Conservation (phyloP, 1,139 yeast genomes). For the Arxiozyma heterogenica region DNA sequence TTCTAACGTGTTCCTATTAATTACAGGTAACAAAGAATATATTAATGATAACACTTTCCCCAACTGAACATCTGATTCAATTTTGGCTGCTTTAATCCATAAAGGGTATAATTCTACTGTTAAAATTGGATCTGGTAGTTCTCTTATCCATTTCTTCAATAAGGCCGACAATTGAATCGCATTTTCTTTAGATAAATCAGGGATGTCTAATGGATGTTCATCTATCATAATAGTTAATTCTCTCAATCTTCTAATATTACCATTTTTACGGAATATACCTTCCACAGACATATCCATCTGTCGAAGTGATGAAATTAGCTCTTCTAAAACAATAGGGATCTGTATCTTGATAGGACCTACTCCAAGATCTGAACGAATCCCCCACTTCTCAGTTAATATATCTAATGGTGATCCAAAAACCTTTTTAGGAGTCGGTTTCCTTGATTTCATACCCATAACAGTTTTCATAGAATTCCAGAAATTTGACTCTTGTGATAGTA, state of each 20-base stretch:
- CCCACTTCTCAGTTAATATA: conserved; percentile 62
- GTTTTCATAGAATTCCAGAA: conserved; percentile 70
- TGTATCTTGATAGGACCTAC: conserved; percentile 74
- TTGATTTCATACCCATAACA: conserved; percentile 30
- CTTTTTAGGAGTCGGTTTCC: conserved; percentile 19
- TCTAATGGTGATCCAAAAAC: conserved; percentile 81
- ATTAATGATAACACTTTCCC: conserved; percentile 58
- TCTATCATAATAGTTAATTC: conserved; percentile 72
- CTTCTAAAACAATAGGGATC: conserved; percentile 84
- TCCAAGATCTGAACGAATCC: conserved; percentile 80
- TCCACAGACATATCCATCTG: conserved; percentile 95
- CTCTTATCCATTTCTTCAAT: conserved; percentile 84
- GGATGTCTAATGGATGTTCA: conserved; percentile 59
- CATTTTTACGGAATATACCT: conserved; percentile 93
- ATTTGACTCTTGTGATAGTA: conserved; percentile 8
- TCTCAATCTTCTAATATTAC: conserved; percentile 77
- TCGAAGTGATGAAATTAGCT: conserved; percentile 69
- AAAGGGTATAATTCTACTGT: conserved; percentile 67
- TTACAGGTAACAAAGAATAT: conserved; percentile 72
- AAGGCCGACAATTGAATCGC: conserved; percentile 93
- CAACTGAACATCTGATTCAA: conserved; percentile 40
- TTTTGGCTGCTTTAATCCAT: conserved; percentile 71
- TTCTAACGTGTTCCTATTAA: conserved; percentile 79
- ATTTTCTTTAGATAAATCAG: conserved; percentile 66
- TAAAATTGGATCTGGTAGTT: conserved; percentile 83